phyloP scores from a whole-genome alignment of 192 early-diverging fungal species.

The Coemansia sp. region DNA sequence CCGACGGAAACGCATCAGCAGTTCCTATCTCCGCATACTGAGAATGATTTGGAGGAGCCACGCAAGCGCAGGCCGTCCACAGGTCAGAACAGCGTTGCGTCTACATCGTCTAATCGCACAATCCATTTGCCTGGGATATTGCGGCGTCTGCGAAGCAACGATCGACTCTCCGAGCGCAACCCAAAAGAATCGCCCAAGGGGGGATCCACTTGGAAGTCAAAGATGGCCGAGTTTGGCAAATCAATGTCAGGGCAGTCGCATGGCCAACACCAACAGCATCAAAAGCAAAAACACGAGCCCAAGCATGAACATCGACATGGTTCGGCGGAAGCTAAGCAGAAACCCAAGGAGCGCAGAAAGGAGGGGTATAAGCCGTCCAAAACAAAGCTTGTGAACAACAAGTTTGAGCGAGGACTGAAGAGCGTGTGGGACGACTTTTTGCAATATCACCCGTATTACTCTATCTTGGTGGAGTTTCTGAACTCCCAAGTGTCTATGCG shows the following conservation, averaged over 20 bases:
- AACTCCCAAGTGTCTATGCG: conserved; percentile 56
- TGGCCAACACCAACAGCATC: not conserved
- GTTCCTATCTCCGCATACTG: not conserved
- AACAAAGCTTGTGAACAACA: conserved; percentile 24
- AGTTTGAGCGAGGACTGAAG: conserved; percentile 44
- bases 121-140: conserved; percentile 35
- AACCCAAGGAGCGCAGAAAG: conserved; percentile 20
- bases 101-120: conserved; percentile 27
- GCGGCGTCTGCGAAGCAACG: conserved; percentile 36
- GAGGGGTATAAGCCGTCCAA: conserved; percentile 26
- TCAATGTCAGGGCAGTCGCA: not conserved
- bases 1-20: not conserved
- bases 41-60: not conserved
- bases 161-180: conserved; percentile 6
- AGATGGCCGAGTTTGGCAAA: conserved; percentile 11
- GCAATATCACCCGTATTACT: conserved; percentile 46
- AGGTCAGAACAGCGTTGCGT: conserved; percentile 29
- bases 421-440: conserved; percentile 54
- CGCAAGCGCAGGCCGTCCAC: conserved; percentile 14
- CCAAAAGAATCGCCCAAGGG: not conserved
- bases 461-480: conserved; percentile 54
- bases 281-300: not conserved
- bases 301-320: not conserved
- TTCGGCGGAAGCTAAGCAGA: not conserved
- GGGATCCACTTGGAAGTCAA: conserved; percentile 17